Evolutionary conservation across 2,329 filamentous ascomycete species (phyloP).

Genomic region (Botrytis medusae): DNA sequence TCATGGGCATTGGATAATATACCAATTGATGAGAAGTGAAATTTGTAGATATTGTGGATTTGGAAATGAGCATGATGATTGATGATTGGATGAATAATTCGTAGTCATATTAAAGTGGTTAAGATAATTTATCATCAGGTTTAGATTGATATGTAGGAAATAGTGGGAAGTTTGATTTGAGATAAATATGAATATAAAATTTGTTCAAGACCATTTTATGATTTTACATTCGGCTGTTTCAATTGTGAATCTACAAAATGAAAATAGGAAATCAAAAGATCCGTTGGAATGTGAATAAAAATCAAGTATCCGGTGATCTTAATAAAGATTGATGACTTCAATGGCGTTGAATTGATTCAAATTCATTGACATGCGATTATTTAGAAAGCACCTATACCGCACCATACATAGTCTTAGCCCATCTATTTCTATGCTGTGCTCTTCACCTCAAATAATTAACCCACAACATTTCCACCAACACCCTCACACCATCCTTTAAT

Average conservation of each 20-base stretch:
- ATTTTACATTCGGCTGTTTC: background rate
- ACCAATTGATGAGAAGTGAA: background rate
- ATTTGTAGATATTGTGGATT: background rate
- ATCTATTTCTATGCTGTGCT: background rate
- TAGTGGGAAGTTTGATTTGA: rapidly evolving
- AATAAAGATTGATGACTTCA: background rate
- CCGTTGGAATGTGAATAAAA: background rate
- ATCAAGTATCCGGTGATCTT: background rate
- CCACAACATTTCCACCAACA: constrained; percentile 29
- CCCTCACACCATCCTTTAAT: constrained; percentile 47
- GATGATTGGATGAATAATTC: background rate
- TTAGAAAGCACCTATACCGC: background rate
- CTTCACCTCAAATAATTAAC: constrained; percentile 7
- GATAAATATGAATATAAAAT: background rate
- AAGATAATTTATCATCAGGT: background rate
- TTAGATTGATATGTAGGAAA: background rate
- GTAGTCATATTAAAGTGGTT: background rate
- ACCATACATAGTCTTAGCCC: background rate
- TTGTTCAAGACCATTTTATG: background rate
- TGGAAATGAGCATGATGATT: background rate
- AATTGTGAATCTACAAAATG: background rate
- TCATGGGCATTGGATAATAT: background rate
- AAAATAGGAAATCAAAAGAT: background rate
- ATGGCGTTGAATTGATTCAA: background rate
- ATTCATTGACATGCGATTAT: background rate